Base-by-base conservation (phyloP, 768 basidiomycete genomes). In the Boletales sp. region DNA sequence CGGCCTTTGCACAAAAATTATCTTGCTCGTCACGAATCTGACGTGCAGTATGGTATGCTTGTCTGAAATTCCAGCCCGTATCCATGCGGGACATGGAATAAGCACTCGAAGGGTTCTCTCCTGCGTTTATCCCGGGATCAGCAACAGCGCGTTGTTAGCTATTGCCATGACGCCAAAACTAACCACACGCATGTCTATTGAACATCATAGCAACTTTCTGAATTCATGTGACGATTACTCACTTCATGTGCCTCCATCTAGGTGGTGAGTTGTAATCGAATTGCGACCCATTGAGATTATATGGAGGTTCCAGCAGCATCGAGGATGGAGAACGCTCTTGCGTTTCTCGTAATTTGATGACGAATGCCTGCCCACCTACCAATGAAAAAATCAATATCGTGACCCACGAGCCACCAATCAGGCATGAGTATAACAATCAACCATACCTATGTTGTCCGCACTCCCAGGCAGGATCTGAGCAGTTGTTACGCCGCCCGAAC, bases 21-120 rank as follows among this genome's bases (percentile, higher is more conserved):
- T 93, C 87, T 61, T 93, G 93, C 24, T 75, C 72, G 11, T 75
- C 67, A 64, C 81, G 86, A 41, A 91, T 65, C 55, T 82, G 79
- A 30, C 79, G 77, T 1, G 90, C 93, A 60, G 84, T 76, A 37
- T 81, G 75, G 60, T 92, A 93, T 9, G 90, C 91, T n/a, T 79
- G 73, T 41, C 92, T 82, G 63, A 89, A 79, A 10, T 83, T 74
- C 84, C 87, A 94, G 53, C 82, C 77, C 0, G 79, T 74, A 59
- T 95, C 92, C 82, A 93, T 87, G 14, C 91, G 81, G 29, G 70
- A 78, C 27, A 64, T 55, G 17, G 79, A 78, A 53, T 82, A 78
- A 6, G 50, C 55, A 9, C 66, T 65, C 8, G 62, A 64, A 8
- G 67, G 67, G 45, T 71, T 72, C 54, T 71, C 69, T 13, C 69